These are phyloP conservation scores for Melanogaster broomeanus DNA, from an alignment of 768 basidiomycete species.

Conservation along the genomic window DNA sequence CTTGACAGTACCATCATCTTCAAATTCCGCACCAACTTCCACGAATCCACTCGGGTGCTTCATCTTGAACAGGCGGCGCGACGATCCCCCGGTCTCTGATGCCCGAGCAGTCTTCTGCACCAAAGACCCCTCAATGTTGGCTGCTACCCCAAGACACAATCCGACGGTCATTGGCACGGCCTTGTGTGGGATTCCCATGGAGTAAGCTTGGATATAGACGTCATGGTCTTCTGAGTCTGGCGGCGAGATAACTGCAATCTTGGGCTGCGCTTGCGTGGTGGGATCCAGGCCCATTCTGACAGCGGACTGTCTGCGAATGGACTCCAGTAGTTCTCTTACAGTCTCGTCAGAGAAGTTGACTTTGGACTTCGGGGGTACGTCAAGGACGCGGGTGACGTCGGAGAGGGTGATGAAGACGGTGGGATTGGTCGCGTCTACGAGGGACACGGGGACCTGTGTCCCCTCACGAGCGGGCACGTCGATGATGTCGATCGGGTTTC, in stretches of 20 bases:
- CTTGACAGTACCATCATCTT: constrained; percentile 44
- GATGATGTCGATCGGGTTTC: constrained; percentile 47
- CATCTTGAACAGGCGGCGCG: constrained; percentile 44
- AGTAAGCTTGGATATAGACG: constrained; percentile 59
- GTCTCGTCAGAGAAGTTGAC: constrained; percentile 5
- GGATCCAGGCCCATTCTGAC: constrained; percentile 65
- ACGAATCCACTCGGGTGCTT: constrained; percentile 68
- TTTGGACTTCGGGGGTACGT: constrained; percentile 19
- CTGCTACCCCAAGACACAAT: constrained; percentile 66
- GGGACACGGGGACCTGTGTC: constrained; percentile 42
- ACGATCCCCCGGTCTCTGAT: constrained; percentile 11
- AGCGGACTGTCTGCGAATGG: constrained; percentile 57
- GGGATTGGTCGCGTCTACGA: constrained; percentile 77
- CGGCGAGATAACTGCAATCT: constrained; percentile 58
- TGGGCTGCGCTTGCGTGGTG: constrained; percentile 64
- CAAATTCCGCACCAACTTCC: constrained; percentile 63
- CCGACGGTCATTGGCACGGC: constrained; percentile 77
- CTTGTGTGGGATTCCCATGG: constrained; percentile 72
- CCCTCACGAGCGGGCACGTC: constrained; percentile 26
- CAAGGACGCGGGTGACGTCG: constrained; percentile 43
- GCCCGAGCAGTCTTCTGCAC: constrained; percentile 45
- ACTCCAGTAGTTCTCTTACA: constrained; percentile 43
- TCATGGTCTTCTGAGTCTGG: constrained; percentile 27
- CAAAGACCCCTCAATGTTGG: constrained; percentile 53
- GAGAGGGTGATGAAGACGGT: constrained; percentile 58